phyloP scores from a whole-genome alignment of 306 rosid species.

The Prunus mira region DNA sequence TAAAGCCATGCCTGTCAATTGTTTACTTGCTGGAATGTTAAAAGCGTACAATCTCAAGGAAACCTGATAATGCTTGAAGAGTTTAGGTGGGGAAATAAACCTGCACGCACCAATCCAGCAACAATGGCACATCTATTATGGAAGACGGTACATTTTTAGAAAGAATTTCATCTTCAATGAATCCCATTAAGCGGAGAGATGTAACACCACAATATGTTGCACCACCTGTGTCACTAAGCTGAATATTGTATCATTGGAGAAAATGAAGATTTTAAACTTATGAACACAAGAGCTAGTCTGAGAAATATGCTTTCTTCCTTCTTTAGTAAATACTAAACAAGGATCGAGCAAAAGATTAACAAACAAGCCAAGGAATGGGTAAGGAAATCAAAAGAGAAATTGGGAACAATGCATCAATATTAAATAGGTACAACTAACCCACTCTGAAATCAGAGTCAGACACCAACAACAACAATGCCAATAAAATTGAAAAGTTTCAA shows the following conservation, averaged over 20 bases:
- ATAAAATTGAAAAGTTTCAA: neutral
- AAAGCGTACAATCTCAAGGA: slow-evolving; percentile 4
- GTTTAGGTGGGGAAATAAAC: slow-evolving; percentile 33
- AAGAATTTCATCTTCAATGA: slow-evolving; percentile 65
- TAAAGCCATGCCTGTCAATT: neutral
- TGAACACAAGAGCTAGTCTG: neutral
- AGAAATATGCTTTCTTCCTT: neutral
- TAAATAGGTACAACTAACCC: neutral
- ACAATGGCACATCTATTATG: slow-evolving; percentile 59
- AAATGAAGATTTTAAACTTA: slow-evolving; percentile 16
- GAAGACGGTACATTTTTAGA: slow-evolving; percentile 43
- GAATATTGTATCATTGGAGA: slow-evolving; percentile 36
- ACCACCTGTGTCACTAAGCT: slow-evolving; percentile 82
- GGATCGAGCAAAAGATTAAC: neutral
- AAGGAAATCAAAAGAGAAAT: neutral
- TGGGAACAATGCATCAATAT: neutral
- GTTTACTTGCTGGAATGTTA: slow-evolving; percentile 7
- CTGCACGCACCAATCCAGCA: slow-evolving; percentile 88
- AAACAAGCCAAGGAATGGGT: neutral
- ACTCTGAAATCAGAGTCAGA: neutral
- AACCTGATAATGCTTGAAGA: neutral
- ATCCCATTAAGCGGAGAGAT: slow-evolving; percentile 87
- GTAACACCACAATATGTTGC: slow-evolving; percentile 86
- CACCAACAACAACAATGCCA: neutral
- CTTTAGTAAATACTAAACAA: neutral